A percentile compares a stretch with the other conserved stretches of the same genome.
Evolutionary conservation across 441 rosid genomes (phyloP).

Genomic region (Rhodomyrtus psidioides): DNA sequence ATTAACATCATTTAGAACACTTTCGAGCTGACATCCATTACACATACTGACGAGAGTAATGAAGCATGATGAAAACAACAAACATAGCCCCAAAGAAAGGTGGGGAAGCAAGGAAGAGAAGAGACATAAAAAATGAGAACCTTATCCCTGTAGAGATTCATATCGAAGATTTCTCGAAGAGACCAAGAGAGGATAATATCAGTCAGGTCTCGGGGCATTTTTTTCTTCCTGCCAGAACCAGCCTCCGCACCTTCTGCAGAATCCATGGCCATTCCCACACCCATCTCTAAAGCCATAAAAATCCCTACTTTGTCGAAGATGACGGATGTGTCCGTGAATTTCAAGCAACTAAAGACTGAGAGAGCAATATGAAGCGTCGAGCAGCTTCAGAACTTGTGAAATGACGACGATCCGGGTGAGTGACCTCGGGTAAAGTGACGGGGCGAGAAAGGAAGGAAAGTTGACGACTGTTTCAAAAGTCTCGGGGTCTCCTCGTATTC

Average conservation of each 20-base stretch:
- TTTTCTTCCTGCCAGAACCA: neutral
- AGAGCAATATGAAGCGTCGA: neutral
- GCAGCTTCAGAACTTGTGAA: neutral
- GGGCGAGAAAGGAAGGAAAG: too few species aligned
- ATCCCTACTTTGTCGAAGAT: neutral
- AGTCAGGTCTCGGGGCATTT: conserved; percentile 3
- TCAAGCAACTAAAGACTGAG: neutral
- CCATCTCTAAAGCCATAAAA: neutral
- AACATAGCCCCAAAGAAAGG: neutral
- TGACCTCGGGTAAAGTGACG: neutral
- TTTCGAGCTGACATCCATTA: neutral
- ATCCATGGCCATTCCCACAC: neutral
- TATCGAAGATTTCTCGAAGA: conserved; percentile 17
- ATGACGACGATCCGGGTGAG: neutral
- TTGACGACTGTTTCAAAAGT: too few species aligned
- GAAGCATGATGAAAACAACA: neutral
- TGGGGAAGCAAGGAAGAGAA: neutral
- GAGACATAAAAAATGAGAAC: conserved; percentile 8
- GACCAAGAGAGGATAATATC: conserved; percentile 44
- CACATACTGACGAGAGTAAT: neutral
- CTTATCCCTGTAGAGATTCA: conserved; percentile 25
- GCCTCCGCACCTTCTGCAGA: neutral
- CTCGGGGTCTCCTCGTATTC: neutral
- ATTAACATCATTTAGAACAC: neutral
- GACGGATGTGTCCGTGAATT: neutral